Evolutionary conservation across 371 early-diverging fungal species (phyloP).

Genomic region (Mortierella sp.): DNA sequence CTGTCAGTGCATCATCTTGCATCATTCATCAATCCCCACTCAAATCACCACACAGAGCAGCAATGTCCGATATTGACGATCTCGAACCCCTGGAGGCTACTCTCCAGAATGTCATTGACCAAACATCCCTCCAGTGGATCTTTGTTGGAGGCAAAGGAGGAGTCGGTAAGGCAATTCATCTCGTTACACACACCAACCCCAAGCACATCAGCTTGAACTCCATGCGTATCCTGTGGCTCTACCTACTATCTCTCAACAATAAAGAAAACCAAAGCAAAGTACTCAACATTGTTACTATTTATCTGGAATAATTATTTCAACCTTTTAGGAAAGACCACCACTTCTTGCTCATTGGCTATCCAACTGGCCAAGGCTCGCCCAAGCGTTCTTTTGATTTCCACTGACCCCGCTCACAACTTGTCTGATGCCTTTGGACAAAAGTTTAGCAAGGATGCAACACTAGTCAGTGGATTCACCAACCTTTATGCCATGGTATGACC

Average conservation of each 20-base stretch:
- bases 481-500: conserved; percentile 92
- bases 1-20: neutral
- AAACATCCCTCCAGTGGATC: conserved; percentile 95
- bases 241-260: neutral
- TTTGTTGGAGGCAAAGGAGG: conserved; percentile 99
- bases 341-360: conserved; percentile 88
- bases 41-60: conserved; percentile 1
- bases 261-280: conserved; percentile 14
- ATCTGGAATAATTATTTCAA: neutral
- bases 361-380: conserved; percentile 94
- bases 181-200: neutral
- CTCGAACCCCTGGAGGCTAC: conserved; percentile 81
- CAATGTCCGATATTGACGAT: conserved; percentile 61
- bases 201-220: neutral
- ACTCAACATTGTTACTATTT: neutral
- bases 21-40: conserved; percentile 5
- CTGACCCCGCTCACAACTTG: conserved; percentile 99
- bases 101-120: conserved; percentile 95
- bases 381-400: conserved; percentile 96
- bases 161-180: conserved; percentile 82
- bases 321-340: conserved; percentile 72
- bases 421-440: conserved; percentile 99
- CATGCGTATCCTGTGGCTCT: neutral
- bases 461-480: conserved; percentile 94
- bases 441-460: conserved; percentile 95